Conservation (phyloP, 345 rosid species). For the Gossypium mustelinum region DNA sequence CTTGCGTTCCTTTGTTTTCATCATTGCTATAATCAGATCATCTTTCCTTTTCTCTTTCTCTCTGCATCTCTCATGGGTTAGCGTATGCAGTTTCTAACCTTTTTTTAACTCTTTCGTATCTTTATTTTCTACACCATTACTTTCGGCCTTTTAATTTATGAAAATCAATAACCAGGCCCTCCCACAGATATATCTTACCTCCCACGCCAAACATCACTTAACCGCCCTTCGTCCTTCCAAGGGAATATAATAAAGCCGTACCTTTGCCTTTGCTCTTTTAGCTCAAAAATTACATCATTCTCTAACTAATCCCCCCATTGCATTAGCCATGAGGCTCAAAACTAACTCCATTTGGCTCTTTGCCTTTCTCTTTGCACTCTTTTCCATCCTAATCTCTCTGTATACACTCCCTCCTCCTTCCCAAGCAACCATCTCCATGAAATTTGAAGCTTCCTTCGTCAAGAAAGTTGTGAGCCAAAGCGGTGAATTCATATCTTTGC, state of each 20-base stretch:
- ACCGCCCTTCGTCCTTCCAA: not conserved
- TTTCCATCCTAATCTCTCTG: slow-evolving; percentile 31
- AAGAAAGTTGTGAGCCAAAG: slow-evolving; percentile 14
- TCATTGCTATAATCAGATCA: not conserved
- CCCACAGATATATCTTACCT: slow-evolving; percentile 2
- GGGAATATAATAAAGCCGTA: not conserved
- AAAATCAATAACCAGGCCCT: not conserved
- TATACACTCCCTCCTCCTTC: slow-evolving; percentile 14
- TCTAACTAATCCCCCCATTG: not conserved
- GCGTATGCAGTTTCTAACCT: slow-evolving; percentile 15
- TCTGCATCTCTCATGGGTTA: not conserved
- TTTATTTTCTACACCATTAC: not conserved
- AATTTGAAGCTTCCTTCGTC: slow-evolving; percentile 7
- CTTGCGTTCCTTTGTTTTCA: not conserved
- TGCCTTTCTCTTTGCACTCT: slow-evolving; percentile 32
- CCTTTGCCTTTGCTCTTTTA: not conserved
- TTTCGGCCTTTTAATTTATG: not conserved
- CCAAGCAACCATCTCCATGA: not conserved
- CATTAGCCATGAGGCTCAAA: slow-evolving; percentile 24
- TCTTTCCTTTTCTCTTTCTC: not conserved
- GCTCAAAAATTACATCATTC: not conserved
- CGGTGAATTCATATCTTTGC: slow-evolving; percentile 14
- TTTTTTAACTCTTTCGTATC: not conserved
- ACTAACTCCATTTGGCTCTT: slow-evolving; percentile 34
- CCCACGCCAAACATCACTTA: slow-evolving; percentile 17